phyloP scores from a whole-genome alignment of 225 moss, liverwort and hornwort genomes.

The Physcomitrellopsis africana region DNA sequence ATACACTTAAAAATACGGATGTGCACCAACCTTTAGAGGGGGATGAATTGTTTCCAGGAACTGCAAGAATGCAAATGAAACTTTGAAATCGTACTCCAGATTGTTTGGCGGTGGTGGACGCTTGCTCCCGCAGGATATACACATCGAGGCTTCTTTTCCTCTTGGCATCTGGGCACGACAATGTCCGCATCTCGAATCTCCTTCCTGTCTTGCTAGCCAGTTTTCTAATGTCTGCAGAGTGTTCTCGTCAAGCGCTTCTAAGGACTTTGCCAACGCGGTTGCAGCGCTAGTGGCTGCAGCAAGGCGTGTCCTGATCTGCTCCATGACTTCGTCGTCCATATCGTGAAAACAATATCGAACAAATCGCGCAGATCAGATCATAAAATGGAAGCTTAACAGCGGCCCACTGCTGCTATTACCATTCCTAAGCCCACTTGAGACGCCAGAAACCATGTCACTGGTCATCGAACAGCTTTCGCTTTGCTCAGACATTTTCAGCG shows the following conservation, averaged over 20 bases:
- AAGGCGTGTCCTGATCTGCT: constrained; percentile 55
- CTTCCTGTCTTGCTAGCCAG: constrained; percentile 52
- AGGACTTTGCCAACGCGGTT: constrained; percentile 49
- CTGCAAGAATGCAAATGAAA: constrained; percentile 65
- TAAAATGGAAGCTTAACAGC: constrained; percentile 36
- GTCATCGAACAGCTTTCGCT: constrained; percentile 23
- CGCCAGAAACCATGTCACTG: constrained; percentile 9
- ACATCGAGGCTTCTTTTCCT: constrained; percentile 44
- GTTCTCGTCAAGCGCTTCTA: constrained; percentile 45
- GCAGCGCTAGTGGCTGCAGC: constrained; percentile 61
- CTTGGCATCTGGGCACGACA: constrained; percentile 55
- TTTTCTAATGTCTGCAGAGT: constrained; percentile 48
- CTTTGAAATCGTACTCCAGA: constrained; percentile 47
- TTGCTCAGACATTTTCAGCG: constrained; percentile 25
- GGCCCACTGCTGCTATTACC: constrained; percentile 34
- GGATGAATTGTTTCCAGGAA: constrained; percentile 68
- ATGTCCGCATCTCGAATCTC: constrained; percentile 49
- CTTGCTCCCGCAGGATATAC: constrained; percentile 57
- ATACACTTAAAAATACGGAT: constrained; percentile 2
- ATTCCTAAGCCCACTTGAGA: constrained; percentile 19
- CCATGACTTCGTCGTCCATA: constrained; percentile 58
- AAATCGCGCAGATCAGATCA: constrained; percentile 25
- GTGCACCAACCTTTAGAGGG: constrained; percentile 45
- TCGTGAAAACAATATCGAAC: constrained; percentile 25
- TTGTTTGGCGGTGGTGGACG: constrained; percentile 35